Conservation (phyloP, 73 alveolate genomes). For the Urostyla sp. region DNA sequence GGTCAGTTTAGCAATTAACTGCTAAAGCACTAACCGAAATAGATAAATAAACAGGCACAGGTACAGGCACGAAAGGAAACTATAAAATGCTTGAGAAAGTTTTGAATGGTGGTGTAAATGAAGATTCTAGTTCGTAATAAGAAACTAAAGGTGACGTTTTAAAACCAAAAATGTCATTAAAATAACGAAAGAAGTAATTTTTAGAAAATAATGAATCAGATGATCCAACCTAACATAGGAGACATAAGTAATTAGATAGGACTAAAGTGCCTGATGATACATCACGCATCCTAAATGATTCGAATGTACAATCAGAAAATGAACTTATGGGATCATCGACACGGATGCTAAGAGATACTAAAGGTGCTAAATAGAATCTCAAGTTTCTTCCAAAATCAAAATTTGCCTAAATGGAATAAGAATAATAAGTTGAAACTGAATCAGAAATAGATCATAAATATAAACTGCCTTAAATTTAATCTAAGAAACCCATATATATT, state of each 20-base stretch:
- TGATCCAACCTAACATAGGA: background rate
- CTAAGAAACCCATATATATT: too few species aligned
- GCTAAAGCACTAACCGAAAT: conserved; percentile 35
- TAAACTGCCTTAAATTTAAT: too few species aligned
- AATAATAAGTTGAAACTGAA: background rate
- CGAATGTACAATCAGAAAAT: too few species aligned
- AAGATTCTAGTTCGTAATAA: background rate
- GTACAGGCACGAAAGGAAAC: background rate
- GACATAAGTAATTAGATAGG: too few species aligned
- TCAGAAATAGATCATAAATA: background rate
- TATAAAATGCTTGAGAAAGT: too few species aligned
- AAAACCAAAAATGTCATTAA: background rate
- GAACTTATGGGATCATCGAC: too few species aligned
- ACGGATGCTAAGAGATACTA: too few species aligned
- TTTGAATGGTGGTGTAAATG: background rate
- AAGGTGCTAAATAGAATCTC: too few species aligned
- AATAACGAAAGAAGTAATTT: background rate
- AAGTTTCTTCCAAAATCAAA: background rate
- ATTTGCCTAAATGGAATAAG: background rate
- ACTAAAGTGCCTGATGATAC: too few species aligned
- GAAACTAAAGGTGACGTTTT: background rate
- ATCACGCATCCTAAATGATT: too few species aligned
- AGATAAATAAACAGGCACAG: conserved; percentile 10
- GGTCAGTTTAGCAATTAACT: background rate
- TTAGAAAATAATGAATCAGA: background rate